Percentiles rank a stretch among this genome's conserved stretches.
These are phyloP conservation scores for Ampelomyces quisqualis DNA, from an alignment of 2,329 filamentous ascomycete species.

Conservation along the genomic window DNA sequence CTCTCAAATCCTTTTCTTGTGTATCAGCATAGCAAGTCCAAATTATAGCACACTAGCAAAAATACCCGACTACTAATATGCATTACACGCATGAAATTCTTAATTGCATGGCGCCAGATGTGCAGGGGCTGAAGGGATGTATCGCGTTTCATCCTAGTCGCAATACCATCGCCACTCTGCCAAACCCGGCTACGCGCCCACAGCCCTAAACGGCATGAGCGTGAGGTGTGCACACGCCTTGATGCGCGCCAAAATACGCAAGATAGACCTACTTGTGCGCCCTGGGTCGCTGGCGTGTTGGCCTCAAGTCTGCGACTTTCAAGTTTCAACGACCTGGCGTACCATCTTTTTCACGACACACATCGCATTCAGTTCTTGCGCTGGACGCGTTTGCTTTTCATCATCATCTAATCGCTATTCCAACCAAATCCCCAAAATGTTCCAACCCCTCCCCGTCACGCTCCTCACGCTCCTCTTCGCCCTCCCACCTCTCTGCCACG, in stretches of 20 bases:
- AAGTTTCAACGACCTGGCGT: not conserved
- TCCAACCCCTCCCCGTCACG: conserved; percentile 24
- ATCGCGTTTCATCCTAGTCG: conserved; percentile 34
- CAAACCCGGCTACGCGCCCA: conserved; percentile 15
- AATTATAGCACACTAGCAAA: conserved; percentile 6
- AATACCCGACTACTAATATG: not conserved
- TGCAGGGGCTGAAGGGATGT: conserved; percentile 2
- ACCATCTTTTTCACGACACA: too few species aligned
- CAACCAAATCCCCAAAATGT: conserved; percentile 11
- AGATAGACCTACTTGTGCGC: conserved; percentile 6
- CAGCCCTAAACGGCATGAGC: conserved; percentile 17
- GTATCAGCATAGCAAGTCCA: conserved; percentile 11
- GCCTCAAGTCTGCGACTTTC: conserved; percentile 4
- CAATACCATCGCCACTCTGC: conserved; percentile 22
- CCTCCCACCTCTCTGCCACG: conserved; percentile 21
- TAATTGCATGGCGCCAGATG: not conserved
- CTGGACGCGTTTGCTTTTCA: conserved; percentile 3
- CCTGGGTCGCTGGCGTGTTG: not conserved
- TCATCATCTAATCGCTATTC: too few species aligned
- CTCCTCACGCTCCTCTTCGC: conserved; percentile 26
- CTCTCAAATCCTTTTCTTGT: conserved; percentile 3
- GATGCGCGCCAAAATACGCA: conserved; percentile 9
- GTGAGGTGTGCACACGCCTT: conserved; percentile 15
- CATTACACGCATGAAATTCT: not conserved
- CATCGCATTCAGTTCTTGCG: not conserved